Evolutionary conservation across 352 stramenopile species (phyloP).

Genomic region (Globisporangium spinosum): DNA sequence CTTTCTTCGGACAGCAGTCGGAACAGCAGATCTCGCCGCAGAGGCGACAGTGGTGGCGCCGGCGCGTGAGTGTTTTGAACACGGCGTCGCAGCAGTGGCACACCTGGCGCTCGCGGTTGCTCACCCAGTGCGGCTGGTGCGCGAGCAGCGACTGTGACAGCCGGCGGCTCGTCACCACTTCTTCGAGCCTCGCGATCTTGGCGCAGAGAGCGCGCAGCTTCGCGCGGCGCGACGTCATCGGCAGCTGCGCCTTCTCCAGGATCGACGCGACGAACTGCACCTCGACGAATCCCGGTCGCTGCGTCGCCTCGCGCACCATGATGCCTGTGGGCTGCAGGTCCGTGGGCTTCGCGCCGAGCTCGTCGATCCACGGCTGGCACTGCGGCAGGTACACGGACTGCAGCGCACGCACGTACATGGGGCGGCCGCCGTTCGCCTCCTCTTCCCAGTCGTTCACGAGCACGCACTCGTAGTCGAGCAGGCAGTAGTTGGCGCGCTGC

Average conservation of each 20-base stretch:
- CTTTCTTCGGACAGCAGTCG: conserved; percentile 79
- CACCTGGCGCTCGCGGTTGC: conserved; percentile 49
- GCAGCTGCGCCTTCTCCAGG: conserved; percentile 65
- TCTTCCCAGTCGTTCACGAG: conserved; percentile 77
- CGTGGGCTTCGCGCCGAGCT: conserved; percentile 42
- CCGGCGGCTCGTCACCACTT: conserved; percentile 63
- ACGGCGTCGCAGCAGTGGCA: conserved; percentile 64
- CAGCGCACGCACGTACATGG: conserved; percentile 70
- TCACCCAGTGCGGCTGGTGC: conserved; percentile 66
- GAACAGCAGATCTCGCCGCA: conserved; percentile 78
- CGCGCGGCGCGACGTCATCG: conserved; percentile 43
- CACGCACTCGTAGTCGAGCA: conserved; percentile 75
- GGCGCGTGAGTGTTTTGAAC: conserved; percentile 57
- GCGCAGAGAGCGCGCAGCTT: conserved; percentile 54
- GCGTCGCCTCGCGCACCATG: conserved; percentile 63
- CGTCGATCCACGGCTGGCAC: conserved; percentile 58
- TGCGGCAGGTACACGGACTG: conserved; percentile 65
- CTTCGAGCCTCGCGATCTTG: conserved; percentile 60
- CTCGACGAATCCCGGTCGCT: conserved; percentile 51
- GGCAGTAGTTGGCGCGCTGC: conserved; percentile 56
- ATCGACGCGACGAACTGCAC: conserved; percentile 75
- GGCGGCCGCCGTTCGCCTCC: conserved; percentile 26
- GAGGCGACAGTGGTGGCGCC: conserved; percentile 73
- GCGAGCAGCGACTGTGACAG: conserved; percentile 65
- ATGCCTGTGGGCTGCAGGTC: conserved; percentile 67